Percentiles rank a stretch among this genome's conserved stretches.
Evolutionary conservation across 2,329 filamentous ascomycete genomes (phyloP).

Genomic region (Nigrospora osmanthi): DNA sequence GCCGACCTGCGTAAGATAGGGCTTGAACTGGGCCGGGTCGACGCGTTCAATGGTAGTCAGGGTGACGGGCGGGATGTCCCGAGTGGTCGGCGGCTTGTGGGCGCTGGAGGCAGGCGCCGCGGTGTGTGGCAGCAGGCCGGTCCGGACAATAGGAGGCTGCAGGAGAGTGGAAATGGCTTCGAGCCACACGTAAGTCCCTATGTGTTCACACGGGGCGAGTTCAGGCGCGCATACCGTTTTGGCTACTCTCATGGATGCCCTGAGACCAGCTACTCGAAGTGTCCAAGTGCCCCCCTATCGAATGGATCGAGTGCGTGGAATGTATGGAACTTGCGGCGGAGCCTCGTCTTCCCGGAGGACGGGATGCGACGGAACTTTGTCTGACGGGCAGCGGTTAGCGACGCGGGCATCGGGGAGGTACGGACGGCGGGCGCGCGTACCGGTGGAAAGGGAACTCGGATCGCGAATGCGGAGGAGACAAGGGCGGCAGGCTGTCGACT

Average conservation of each 20-base stretch:
- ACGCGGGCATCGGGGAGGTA: constrained; percentile 11
- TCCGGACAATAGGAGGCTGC: constrained; percentile 81
- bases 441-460: constrained; percentile 53
- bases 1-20: constrained; percentile 80
- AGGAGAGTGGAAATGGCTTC: constrained; percentile 88
- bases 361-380: constrained; percentile 36
- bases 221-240: constrained; percentile 59
- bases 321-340: constrained; percentile 78
- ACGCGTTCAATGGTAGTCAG: constrained; percentile 82
- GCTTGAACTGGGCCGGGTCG: constrained; percentile 69
- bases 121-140: constrained; percentile 75
- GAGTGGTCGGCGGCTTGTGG: constrained; percentile 75
- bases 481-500: constrained; percentile 54
- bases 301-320: constrained; percentile 35
- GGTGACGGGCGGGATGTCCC: constrained; percentile 88
- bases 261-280: constrained; percentile 48
- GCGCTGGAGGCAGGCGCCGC: constrained; percentile 60
- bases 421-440: constrained; percentile 24
- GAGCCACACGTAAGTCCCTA: constrained; percentile 3
- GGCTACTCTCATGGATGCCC: constrained; percentile 62
- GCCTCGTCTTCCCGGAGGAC: constrained; percentile 54
- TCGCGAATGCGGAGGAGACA: constrained; percentile 34
- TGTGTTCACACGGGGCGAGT: not conserved
- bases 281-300: constrained; percentile 78
- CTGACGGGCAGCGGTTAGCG: constrained; percentile 15